Percentiles rank a stretch among this genome's conserved stretches.
Conservation (phyloP, 495 filamentous ascomycete genomes). For the Penicillium herquei region DNA sequence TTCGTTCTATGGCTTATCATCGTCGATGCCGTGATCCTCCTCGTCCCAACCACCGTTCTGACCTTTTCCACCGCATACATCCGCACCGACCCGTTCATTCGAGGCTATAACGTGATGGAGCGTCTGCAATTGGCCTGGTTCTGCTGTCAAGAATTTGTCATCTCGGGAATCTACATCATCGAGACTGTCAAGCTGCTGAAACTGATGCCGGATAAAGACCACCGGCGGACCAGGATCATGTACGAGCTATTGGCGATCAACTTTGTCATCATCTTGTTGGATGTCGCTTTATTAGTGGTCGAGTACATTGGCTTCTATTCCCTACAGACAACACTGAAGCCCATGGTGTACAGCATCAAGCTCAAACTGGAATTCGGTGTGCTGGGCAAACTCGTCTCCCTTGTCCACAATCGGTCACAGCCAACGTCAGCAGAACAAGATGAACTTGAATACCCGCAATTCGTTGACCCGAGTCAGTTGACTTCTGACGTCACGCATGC, state of each 20-base stretch:
- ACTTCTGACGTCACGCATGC: constrained; percentile 40
- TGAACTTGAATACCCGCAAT: constrained; percentile 35
- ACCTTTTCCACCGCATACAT: constrained; percentile 45
- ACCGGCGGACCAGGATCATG: constrained; percentile 42
- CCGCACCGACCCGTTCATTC: constrained; percentile 29
- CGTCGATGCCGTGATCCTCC: constrained; percentile 46
- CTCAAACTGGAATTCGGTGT: constrained; percentile 63
- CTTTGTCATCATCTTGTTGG: constrained; percentile 50
- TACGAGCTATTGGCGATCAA: constrained; percentile 58
- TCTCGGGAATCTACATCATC: constrained; percentile 56
- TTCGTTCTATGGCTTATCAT: constrained; percentile 57
- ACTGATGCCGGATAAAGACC: constrained; percentile 38
- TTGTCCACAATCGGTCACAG: constrained; percentile 35
- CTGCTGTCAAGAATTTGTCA: constrained; percentile 56
- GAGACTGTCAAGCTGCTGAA: constrained; percentile 49
- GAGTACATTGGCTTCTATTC: constrained; percentile 54
- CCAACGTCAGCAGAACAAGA: constrained; percentile 36
- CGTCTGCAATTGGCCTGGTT: constrained; percentile 59
- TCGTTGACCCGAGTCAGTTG: constrained; percentile 39
- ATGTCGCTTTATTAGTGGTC: constrained; percentile 53
- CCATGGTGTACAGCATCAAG: constrained; percentile 60
- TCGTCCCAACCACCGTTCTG: constrained; percentile 53
- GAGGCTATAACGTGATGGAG: constrained; percentile 54
- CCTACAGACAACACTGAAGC: constrained; percentile 55
- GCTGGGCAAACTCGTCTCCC: constrained; percentile 41